Percentiles rank a stretch among this genome's conserved stretches.
These are phyloP conservation scores for Lasiodiplodia gonubiensis DNA, from an alignment of 2,329 filamentous ascomycete genomes.

Conservation along the genomic window DNA sequence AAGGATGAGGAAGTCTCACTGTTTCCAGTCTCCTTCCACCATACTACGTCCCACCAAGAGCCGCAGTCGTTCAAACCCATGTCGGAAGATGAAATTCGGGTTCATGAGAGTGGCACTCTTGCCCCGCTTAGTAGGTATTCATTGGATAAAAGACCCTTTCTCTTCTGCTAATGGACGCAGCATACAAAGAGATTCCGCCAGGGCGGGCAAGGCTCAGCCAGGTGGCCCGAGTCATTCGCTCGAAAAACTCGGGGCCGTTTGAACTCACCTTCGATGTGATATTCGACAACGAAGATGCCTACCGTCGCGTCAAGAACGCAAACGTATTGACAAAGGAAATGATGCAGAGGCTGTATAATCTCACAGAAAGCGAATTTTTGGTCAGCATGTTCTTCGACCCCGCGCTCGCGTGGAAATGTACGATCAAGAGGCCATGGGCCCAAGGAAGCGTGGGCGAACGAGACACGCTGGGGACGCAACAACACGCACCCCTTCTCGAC, in stretches of 20 bases:
- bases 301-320: background rate
- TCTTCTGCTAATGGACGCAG: background rate
- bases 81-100: no score
- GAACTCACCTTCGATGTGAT: background rate
- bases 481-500: conserved; percentile 45
- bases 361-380: conserved; percentile 31
- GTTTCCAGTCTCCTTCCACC: background rate
- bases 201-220: background rate
- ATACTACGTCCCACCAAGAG: background rate
- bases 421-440: conserved; percentile 44
- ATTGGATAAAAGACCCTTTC: no score
- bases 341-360: background rate
- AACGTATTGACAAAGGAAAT: background rate
- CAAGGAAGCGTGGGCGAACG: conserved; percentile 47
- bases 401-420: conserved; percentile 56
- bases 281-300: background rate
- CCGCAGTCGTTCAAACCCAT: background rate
- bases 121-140: no score
- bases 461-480: conserved; percentile 48
- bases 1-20: conserved; percentile 33
- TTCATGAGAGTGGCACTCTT: no score
- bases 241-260: background rate
- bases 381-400: conserved; percentile 51
- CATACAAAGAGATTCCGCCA: background rate
- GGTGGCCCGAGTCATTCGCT: background rate